Evolutionary conservation across 2,329 filamentous ascomycete genomes (phyloP), one percentile per base, ranked within the genome.

Genomic region (Fusarium proliferatum): DNA sequence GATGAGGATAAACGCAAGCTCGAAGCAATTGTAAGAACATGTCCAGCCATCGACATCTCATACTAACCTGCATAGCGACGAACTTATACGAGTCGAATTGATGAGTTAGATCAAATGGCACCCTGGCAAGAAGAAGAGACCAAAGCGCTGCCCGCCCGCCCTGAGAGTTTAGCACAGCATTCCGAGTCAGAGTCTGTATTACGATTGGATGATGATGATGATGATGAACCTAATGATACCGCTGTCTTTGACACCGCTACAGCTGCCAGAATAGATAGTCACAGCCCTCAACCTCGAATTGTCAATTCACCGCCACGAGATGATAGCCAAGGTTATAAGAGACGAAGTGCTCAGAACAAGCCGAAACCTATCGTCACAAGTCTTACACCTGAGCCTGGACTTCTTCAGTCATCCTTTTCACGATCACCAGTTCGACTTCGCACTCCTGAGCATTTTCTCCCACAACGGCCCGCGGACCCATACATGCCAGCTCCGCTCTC

Each of bases 1-100:
- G 92, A 95, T 39, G 95, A 97, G 60, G 96, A 99, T 79, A 91
- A 92, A 81, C 92, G 90, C 75, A 98, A 98, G 82, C 86, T 99
- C 30, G 94, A 98, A 79, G 93, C 94, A 57, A 98, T 99, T 85
- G 94, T 97, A 86, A 89, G 77, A 65, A 67, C 21, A 28, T 19
- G 38, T 15, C 26, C 12, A 19, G 21, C 21, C 16, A 5, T 13
- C 41, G 13, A 65, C 19, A 3, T 6, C 12, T 21, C 28, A 56
- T 64, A 51, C 63, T 76, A 53, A 77, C 42, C 46, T 21, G 21
- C 6, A 42, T 77, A 97, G 94, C 92, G 94, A 78, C 91, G 92
- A 73, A 98, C 96, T 4, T 99, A 99, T 81, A 94, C 92, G 58
- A 94, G 92, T 65, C 92, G 96, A 62, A 97, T 98, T 75, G 91